Base-by-base conservation (phyloP, 176 grass and related monocot genomes). In the Aegilops tauschii region DNA sequence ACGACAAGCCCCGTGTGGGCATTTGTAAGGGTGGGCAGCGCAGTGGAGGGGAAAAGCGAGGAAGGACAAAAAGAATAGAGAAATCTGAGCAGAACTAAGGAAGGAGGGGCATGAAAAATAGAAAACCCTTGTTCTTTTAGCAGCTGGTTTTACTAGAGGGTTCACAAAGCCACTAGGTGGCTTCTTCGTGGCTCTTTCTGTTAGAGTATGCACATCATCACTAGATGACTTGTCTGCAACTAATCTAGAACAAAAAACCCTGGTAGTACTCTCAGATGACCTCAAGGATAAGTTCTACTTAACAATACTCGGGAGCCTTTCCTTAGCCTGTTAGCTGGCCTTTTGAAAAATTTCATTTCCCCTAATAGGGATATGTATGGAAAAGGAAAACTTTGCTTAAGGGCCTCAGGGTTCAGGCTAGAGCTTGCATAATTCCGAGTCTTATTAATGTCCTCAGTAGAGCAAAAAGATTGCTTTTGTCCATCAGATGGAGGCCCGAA, bases 211-310 rank as follows among this genome's bases (percentile, higher is more conserved):
- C 64, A 61, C 54, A 58, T 74, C 67, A 32, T 93, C 90, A 27
- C 56, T 25, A 61, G 84, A 62, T 79, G 45, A 23, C 2, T 69
- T 74, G 9, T 83, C 72, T 74, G 58, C 77, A 73, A 14, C 39
- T 66, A 84, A 90, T 45, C 25, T 80, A 35, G 86, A 92, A 61
- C 36, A 59, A 86, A 87, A 87, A 85, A 79, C 65, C 65, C 90
- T 88, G 39, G 44, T 80, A 72, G 52, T 85, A 86, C 85, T 73
- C 65, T 42, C 73, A 71, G 88, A 93, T 83, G 92, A 89, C 13
- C 83, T 89, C 49, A 90, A 63, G 83, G 37, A 91, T 82, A 77
- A 82, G 56, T 72, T 72, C 56, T 69, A 63, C 63, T 31, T 86
- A 63, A 44, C 14, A n/a, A 68, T 71, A 69, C 64, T 72, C 69